phyloP scores from a whole-genome alignment of 805 yeast species.

The Ogataea populi-albae region DNA sequence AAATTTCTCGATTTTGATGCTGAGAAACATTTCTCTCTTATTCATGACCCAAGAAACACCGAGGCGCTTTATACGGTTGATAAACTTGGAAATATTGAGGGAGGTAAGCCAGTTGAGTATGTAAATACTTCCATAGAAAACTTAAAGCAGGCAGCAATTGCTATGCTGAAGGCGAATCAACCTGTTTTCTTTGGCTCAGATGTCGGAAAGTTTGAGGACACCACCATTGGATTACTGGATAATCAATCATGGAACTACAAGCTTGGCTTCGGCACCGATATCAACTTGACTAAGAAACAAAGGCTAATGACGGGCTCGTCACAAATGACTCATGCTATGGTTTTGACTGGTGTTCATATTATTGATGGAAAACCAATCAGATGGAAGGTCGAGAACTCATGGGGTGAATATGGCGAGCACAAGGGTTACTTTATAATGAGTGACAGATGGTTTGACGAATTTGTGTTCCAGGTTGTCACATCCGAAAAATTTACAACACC shows the following conservation, averaged over 20 bases:
- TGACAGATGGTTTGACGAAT: slow-evolving; percentile 72
- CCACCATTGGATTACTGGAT: slow-evolving; percentile 67
- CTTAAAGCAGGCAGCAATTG: slow-evolving; percentile 61
- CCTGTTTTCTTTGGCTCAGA: slow-evolving; percentile 89
- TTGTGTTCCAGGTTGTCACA: slow-evolving; percentile 66
- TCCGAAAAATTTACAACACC: slow-evolving; percentile 33
- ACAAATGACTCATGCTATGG: slow-evolving; percentile 90
- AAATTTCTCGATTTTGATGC: slow-evolving; percentile 53
- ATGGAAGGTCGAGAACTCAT: slow-evolving; percentile 77
- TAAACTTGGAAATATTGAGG: slow-evolving; percentile 70
- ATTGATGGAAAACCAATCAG: slow-evolving; percentile 56
- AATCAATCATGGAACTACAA: slow-evolving; percentile 66
- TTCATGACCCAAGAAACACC: slow-evolving; percentile 81
- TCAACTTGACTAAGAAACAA: slow-evolving; percentile 35
- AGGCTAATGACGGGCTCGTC: slow-evolving; percentile 42
- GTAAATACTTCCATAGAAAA: slow-evolving; percentile 63
- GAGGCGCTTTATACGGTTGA: slow-evolving; percentile 71
- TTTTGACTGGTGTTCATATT: slow-evolving; percentile 75
- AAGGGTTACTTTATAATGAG: slow-evolving; percentile 73
- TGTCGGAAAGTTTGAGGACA: slow-evolving; percentile 72
- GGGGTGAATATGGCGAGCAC: slow-evolving; percentile 71
- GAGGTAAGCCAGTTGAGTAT: slow-evolving; percentile 71
- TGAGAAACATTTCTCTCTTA: slow-evolving; percentile 57
- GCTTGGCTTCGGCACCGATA: slow-evolving; percentile 45
- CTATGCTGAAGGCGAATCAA: slow-evolving; percentile 66